Percentiles rank a stretch among this genome's conserved stretches.
These are phyloP conservation scores for Botrytis pseudocinerea DNA, from an alignment of 2,329 filamentous ascomycete species.

Conservation along the genomic window DNA sequence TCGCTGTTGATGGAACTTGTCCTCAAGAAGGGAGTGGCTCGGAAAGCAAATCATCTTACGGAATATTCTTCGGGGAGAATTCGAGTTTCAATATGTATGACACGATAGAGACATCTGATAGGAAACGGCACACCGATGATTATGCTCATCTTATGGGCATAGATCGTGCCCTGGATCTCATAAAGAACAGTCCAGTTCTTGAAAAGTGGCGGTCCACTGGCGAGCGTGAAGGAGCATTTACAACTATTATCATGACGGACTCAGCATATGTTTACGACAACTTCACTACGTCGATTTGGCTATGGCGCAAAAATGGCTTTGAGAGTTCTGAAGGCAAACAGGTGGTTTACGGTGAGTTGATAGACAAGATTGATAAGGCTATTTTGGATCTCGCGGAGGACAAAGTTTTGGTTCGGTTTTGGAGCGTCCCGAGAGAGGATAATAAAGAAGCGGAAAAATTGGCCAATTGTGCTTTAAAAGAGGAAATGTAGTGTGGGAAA, in stretches of 20 bases:
- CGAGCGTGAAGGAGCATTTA: neutral
- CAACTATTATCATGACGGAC: conserved; percentile 2
- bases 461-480: neutral
- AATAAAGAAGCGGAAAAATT: neutral
- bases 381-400: neutral
- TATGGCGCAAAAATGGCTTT: neutral
- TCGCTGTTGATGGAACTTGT: conserved; percentile 4
- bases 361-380: neutral
- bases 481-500: neutral
- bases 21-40: neutral
- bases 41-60: neutral
- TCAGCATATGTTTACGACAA: neutral
- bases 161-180: neutral
- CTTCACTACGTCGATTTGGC: neutral
- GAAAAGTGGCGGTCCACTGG: neutral
- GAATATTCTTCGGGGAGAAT: neutral
- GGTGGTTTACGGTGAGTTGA: neutral
- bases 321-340: too few relatives aligned
- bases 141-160: neutral
- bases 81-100: neutral
- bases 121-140: neutral
- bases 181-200: neutral
- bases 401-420: neutral
- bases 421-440: neutral
- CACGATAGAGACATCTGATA: rapidly evolving